Conservation (phyloP, 1,284 basidiomycete genomes). For the Caloboletus inedulis region DNA sequence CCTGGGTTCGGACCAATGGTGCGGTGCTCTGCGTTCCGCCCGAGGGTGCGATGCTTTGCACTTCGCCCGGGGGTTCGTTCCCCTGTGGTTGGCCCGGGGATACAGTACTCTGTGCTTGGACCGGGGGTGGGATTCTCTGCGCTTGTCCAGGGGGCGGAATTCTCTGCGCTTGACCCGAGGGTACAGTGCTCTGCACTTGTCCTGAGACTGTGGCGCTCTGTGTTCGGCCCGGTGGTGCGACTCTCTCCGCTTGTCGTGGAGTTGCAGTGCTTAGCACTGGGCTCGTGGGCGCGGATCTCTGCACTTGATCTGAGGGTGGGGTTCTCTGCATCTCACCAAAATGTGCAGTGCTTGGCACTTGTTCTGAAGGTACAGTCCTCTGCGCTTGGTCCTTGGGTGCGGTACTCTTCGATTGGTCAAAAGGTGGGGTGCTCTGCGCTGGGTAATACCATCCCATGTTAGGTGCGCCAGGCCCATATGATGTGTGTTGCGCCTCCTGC, state of each 20-base stretch:
- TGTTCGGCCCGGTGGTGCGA: background rate
- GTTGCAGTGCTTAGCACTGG: background rate
- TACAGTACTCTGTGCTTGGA: background rate
- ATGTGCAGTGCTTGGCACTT: background rate
- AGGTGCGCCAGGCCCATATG: background rate
- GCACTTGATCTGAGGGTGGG: background rate
- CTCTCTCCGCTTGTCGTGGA: background rate
- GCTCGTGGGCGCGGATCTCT: background rate
- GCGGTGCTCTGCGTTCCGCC: background rate
- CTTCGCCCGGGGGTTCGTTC: too few relatives aligned
- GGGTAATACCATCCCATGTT: slow-evolving; percentile 7
- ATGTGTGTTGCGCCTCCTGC: slow-evolving; percentile 5
- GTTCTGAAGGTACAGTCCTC: background rate
- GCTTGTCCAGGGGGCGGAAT: background rate
- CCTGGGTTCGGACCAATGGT: background rate
- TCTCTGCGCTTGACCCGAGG: background rate
- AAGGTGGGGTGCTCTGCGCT: background rate
- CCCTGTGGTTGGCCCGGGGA: too few relatives aligned
- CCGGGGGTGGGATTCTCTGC: background rate
- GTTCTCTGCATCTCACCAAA: background rate
- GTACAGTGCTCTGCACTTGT: background rate
- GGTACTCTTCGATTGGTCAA: slow-evolving; percentile 3
- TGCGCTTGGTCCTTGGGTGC: background rate
- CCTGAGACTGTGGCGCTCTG: background rate
- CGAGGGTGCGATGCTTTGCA: too few relatives aligned